phyloP scores from a whole-genome alignment of 305 asterid genomes.

The Caryopteris hybrid region DNA sequence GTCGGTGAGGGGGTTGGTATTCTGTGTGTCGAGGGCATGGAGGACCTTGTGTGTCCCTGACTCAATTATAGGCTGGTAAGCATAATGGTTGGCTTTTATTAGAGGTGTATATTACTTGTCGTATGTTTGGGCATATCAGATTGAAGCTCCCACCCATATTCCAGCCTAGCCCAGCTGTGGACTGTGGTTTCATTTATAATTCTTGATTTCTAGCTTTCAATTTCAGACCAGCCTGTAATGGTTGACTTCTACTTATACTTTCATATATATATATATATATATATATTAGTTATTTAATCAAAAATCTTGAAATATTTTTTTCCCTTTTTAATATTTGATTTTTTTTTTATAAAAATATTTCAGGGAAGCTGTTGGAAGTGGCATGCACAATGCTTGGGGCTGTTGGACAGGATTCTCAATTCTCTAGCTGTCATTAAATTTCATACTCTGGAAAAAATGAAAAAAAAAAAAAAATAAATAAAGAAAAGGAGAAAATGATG shows the following conservation, averaged over 20 bases:
- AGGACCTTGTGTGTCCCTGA: slow-evolving; percentile 9
- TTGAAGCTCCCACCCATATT: not conserved
- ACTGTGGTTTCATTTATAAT: not conserved
- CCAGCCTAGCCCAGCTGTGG: slow-evolving; percentile 34
- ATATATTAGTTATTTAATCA: no score
- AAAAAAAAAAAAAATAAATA: slow-evolving; percentile 1
- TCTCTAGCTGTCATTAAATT: slow-evolving; percentile 68
- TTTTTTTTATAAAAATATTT: not conserved
- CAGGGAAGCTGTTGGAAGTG: slow-evolving; percentile 86
- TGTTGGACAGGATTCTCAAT: slow-evolving; percentile 51
- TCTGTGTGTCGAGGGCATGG: not conserved
- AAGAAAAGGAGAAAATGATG: slow-evolving; percentile 19
- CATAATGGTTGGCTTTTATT: slow-evolving; percentile 11
- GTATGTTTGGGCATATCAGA: slow-evolving; percentile 16
- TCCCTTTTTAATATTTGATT: no score
- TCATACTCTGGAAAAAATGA: slow-evolving; percentile 21
- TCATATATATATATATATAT: no score
- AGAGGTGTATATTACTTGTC: slow-evolving; percentile 12
- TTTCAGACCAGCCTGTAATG: slow-evolving; percentile 35
- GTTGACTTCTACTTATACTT: slow-evolving; percentile 19
- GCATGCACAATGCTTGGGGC: slow-evolving; percentile 68
- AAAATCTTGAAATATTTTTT: no score
- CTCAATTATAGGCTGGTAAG: slow-evolving; percentile 2
- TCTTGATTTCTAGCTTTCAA: slow-evolving; percentile 29
- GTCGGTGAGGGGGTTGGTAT: slow-evolving; percentile 30